Percentiles rank a stretch among this genome's conserved stretches.
These are phyloP conservation scores for Trichoderma polysporum DNA, from an alignment of 2,329 filamentous ascomycete genomes.

Conservation along the genomic window DNA sequence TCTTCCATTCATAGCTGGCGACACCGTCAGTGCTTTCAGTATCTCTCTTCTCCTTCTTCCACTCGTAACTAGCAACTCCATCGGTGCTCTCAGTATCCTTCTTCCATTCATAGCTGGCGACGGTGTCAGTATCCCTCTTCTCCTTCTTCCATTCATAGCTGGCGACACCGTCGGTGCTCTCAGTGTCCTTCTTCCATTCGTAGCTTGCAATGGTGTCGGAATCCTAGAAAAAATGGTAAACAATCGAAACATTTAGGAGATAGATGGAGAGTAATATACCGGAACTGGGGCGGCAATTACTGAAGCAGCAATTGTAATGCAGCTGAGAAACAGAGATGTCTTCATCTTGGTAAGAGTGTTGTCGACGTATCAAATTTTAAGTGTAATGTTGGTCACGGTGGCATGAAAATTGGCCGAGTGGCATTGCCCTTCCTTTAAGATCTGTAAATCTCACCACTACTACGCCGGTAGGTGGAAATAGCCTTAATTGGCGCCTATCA, in stretches of 20 bases:
- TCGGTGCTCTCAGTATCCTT: neutral
- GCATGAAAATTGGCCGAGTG: neutral
- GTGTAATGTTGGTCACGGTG: neutral
- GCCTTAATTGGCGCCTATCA: neutral
- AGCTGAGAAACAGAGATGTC: constrained; percentile 1
- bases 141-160: neutral
- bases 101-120: neutral
- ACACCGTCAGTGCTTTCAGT: neutral
- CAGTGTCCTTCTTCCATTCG: too few relatives aligned
- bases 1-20: constrained; percentile 10
- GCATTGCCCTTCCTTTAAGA: constrained; percentile 4
- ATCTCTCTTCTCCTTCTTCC: constrained; percentile 1
- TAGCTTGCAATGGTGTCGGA: neutral
- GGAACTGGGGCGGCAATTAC: constrained; percentile 9
- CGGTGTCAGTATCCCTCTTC: neutral
- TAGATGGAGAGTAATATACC: neutral
- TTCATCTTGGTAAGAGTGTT: neutral
- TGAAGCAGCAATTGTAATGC: neutral
- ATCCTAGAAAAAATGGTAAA: neutral
- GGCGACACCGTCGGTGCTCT: too few relatives aligned
- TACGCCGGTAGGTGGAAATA: too few relatives aligned
- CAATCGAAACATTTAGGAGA: neutral
- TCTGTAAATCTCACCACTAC: neutral
- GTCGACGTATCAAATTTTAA: neutral
- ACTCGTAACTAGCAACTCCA: neutral